Evolutionary conservation across 371 early-diverging fungal genomes (phyloP).

Genomic region (Nosema muscidifuracis): DNA sequence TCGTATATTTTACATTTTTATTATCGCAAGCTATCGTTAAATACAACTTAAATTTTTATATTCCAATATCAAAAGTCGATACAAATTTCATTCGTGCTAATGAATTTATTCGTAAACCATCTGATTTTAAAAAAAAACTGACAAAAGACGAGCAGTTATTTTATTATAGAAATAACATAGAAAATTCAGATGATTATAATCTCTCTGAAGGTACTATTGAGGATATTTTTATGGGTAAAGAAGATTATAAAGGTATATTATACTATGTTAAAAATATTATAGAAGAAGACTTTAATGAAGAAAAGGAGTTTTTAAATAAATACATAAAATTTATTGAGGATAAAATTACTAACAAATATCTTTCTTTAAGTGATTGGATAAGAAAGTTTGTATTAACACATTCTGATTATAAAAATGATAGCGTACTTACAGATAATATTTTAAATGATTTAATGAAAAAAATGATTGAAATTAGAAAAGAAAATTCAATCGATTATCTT

Average conservation of each 20-base stretch:
- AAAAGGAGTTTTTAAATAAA: constrained; percentile 37
- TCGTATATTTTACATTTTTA: constrained; percentile 79
- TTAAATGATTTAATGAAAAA: constrained; percentile 71
- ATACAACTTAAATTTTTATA: constrained; percentile 82
- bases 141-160: constrained; percentile 10
- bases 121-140: constrained; percentile 2
- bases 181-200: constrained; percentile 64
- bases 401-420: constrained; percentile 79
- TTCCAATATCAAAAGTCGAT: constrained; percentile 76
- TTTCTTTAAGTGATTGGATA: constrained; percentile 69
- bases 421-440: constrained; percentile 72
- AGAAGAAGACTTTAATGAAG: constrained; percentile 67
- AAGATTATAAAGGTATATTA: constrained; percentile 49
- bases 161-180: constrained; percentile 50
- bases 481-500: constrained; percentile 43
- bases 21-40: constrained; percentile 78
- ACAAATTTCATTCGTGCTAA: constrained; percentile 78
- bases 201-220: constrained; percentile 73
- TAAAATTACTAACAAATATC: constrained; percentile 42
- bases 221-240: constrained; percentile 84
- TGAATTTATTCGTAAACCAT: constrained; percentile 26
- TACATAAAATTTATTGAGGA: constrained; percentile 75
- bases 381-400: constrained; percentile 78
- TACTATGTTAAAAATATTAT: constrained; percentile 34
- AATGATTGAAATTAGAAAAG: constrained; percentile 27